Conservation (phyloP, 768 basidiomycete genomes). For the Xerocomus spinulosus region DNA sequence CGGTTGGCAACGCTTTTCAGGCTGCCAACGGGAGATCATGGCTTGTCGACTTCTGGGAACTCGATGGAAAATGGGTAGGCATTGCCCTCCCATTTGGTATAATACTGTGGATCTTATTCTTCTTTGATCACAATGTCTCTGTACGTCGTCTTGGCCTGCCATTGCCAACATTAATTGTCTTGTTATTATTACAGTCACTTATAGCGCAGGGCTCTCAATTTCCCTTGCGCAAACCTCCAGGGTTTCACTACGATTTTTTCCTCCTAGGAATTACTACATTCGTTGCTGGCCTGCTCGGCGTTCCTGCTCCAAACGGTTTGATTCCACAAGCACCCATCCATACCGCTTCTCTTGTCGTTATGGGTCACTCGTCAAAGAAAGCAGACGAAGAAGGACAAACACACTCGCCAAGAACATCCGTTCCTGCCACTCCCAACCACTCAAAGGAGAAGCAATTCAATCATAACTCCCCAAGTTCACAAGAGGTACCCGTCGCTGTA, state of each 20-base stretch:
- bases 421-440: background rate
- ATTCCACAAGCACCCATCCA: constrained; percentile 93
- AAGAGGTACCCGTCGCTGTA: constrained; percentile 63
- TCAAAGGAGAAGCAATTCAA: constrained; percentile 25
- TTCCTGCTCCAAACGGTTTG: constrained; percentile 83
- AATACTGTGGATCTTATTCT: constrained; percentile 86
- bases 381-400: constrained; percentile 35
- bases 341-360: constrained; percentile 72
- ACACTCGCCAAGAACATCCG: background rate
- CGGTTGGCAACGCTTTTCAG: constrained; percentile 62
- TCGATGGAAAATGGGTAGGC: constrained; percentile 85
- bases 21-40: constrained; percentile 70
- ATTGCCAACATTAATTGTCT: background rate
- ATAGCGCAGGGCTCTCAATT: constrained; percentile 91
- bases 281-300: constrained; percentile 77
- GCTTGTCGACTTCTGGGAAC: constrained; percentile 86
- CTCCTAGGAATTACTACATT: constrained; percentile 87
- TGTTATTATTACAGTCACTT: constrained; percentile 51
- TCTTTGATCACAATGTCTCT: constrained; percentile 94
- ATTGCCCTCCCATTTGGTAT: constrained; percentile 88
- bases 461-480: constrained; percentile 9
- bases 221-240: constrained; percentile 85
- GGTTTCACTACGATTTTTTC: constrained; percentile 87
- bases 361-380: constrained; percentile 45
- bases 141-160: constrained; percentile 34